These are phyloP conservation scores for Talaromyces albobiverticillius DNA, from an alignment of 2,329 filamentous ascomycete genomes.

Conservation along the genomic window DNA sequence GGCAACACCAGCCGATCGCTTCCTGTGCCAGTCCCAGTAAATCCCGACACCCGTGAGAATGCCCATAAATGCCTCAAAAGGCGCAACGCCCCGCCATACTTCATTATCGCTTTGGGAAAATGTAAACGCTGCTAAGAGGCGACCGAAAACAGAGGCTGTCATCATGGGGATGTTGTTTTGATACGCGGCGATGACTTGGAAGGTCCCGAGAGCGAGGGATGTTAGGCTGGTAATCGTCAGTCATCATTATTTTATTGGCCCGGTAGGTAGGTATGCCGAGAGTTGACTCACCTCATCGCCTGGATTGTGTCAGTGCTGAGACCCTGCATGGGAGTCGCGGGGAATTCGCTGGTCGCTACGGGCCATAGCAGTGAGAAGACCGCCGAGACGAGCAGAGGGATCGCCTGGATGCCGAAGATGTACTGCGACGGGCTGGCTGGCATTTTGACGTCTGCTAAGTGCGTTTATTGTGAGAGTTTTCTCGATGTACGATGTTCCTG, in stretches of 20 bases:
- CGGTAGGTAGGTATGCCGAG: no score
- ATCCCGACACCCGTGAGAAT: constrained; percentile 16
- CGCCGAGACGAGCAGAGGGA: constrained; percentile 18
- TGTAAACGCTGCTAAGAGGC: constrained; percentile 17
- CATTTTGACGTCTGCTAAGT: no score
- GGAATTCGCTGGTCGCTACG: constrained; percentile 9
- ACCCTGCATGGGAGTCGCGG: constrained; percentile 16
- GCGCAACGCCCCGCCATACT: constrained; percentile 18
- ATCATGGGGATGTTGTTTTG: constrained; percentile 22
- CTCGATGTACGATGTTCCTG: no score
- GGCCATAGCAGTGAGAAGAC: constrained; percentile 19
- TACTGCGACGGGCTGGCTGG: background rate
- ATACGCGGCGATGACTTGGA: constrained; percentile 18
- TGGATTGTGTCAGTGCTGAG: constrained; percentile 17
- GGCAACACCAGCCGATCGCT: no score
- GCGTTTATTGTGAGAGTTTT: no score
- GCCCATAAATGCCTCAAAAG: constrained; percentile 20
- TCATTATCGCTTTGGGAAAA: constrained; percentile 16
- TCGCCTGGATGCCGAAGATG: constrained; percentile 19
- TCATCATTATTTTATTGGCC: no score
- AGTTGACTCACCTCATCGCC: constrained; percentile 20
- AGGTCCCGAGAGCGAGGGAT: constrained; percentile 17
- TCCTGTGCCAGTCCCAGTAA: constrained; percentile 14
- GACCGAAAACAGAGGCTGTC: constrained; percentile 16
- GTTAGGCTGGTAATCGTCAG: constrained; percentile 15